Conservation (phyloP, 2,329 filamentous ascomycete genomes). For the Drechslerella dactyloides region DNA sequence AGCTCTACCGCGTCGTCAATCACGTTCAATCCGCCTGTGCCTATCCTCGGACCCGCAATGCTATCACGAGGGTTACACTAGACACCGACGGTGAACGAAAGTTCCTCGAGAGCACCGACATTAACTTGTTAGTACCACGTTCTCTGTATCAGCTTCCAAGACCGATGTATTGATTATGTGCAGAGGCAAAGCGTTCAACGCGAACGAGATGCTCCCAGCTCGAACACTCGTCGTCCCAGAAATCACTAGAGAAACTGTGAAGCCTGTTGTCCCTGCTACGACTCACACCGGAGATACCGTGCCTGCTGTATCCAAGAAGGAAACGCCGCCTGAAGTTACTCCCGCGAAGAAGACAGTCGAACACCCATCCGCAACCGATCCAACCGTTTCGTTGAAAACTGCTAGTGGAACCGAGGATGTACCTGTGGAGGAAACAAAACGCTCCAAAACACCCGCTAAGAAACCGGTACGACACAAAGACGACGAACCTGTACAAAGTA, state of each 20-base stretch:
- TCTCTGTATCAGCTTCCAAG: background rate
- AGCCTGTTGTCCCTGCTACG: conserved; percentile 29
- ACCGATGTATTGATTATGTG: conserved; percentile 30
- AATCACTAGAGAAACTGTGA: conserved; percentile 23
- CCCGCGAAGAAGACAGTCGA: conserved; percentile 12
- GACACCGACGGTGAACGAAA: conserved; percentile 58
- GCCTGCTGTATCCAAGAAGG: background rate
- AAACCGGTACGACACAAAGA: conserved; percentile 26
- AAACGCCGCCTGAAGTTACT: background rate
- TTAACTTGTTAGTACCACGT: conserved; percentile 51
- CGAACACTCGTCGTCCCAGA: conserved; percentile 30
- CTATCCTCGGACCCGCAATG: conserved; percentile 63
- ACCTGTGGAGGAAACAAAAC: conserved; percentile 12
- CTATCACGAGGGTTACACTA: conserved; percentile 60
- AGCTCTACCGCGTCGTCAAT: conserved; percentile 81
- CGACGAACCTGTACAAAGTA: conserved; percentile 8
- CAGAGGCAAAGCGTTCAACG: conserved; percentile 49
- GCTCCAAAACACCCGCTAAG: conserved; percentile 22
- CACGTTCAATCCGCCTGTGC: conserved; percentile 62
- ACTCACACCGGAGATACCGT: conserved; percentile 18
- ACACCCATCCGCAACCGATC: conserved; percentile 3
- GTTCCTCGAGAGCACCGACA: conserved; percentile 55
- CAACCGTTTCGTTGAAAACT: conserved; percentile 6
- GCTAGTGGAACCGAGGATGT: background rate
- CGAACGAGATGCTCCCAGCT: conserved; percentile 47